Percentiles rank a stretch among this genome's conserved stretches.
phyloP scores from a whole-genome alignment of 495 filamentous ascomycete species.

The Daldinia vernicosa region DNA sequence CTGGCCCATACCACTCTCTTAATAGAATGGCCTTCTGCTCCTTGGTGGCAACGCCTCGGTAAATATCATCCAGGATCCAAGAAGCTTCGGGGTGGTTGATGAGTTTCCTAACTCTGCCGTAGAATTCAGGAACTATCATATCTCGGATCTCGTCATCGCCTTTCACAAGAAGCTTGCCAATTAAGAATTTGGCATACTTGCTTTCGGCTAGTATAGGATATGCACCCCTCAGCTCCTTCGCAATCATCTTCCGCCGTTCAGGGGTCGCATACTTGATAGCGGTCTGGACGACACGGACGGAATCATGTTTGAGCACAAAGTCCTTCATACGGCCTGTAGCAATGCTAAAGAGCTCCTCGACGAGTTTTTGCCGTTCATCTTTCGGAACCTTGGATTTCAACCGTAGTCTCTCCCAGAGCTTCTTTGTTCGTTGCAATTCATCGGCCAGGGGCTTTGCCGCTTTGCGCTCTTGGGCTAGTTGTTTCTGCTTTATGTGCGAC shows the following conservation, averaged over 20 bases:
- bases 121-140: constrained; percentile 91
- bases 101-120: constrained; percentile 86
- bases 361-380: constrained; percentile 84
- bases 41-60: constrained; percentile 81
- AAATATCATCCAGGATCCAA: constrained; percentile 97
- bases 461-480: constrained; percentile 86
- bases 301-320: constrained; percentile 98
- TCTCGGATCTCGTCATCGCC: constrained; percentile 85
- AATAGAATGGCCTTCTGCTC: constrained; percentile 85
- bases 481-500: constrained; percentile 91
- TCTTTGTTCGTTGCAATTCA: constrained; percentile 86
- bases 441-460: constrained; percentile 91
- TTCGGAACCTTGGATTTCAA: constrained; percentile 88
- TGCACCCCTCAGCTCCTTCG: constrained; percentile 83
- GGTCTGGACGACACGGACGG: constrained; percentile 92
- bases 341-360: constrained; percentile 88
- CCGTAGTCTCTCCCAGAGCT: constrained; percentile 94
- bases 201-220: constrained; percentile 88
- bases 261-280: constrained; percentile 93
- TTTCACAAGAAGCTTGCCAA: constrained; percentile 92
- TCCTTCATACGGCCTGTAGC: constrained; percentile 90
- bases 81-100: constrained; percentile 96
- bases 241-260: constrained; percentile 85
- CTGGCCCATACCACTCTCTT: constrained; percentile 95
- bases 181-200: constrained; percentile 94